phyloP scores from a whole-genome alignment of 2,329 filamentous ascomycete species.

The Hymenoscyphus scutula region DNA sequence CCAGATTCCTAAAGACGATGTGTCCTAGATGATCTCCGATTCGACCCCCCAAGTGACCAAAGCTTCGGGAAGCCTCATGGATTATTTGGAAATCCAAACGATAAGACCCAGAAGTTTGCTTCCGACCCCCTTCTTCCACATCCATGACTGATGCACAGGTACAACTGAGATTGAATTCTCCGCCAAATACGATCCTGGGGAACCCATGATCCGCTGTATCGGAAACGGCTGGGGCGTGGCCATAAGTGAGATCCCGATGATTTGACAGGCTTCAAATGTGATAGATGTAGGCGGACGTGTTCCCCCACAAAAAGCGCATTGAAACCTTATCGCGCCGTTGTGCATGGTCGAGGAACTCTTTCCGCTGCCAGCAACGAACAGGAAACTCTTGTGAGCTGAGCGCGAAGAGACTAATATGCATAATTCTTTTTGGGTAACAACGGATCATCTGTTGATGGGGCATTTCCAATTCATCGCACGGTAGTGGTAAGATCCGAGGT shows the following conservation, averaged over 20 bases:
- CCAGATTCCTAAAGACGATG: constrained; percentile 3
- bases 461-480: constrained; percentile 3
- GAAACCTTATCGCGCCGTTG: neutral
- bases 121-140: neutral
- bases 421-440: neutral
- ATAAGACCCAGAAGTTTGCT: neutral
- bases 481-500: neutral
- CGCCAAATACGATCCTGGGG: neutral
- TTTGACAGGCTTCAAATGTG: constrained; percentile 7
- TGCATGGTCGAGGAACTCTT: neutral
- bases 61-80: constrained; percentile 3
- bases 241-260: constrained; percentile 1
- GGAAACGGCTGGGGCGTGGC: constrained; percentile 6
- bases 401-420: neutral
- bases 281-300: constrained; percentile 1
- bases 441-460: neutral
- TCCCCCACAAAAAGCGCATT: neutral
- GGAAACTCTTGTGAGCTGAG: neutral
- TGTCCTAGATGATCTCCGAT: constrained; percentile 1
- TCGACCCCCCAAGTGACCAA: constrained; percentile 1
- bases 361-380: neutral
- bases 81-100: constrained; percentile 3
- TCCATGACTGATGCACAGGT: neutral
- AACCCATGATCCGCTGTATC: constrained; percentile 3
- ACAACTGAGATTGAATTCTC: constrained; percentile 6